Percentiles rank a stretch among this genome's conserved stretches.
These are phyloP conservation scores for Aspergillus wentii DNA, from an alignment of 495 filamentous ascomycete species.

Conservation along the genomic window DNA sequence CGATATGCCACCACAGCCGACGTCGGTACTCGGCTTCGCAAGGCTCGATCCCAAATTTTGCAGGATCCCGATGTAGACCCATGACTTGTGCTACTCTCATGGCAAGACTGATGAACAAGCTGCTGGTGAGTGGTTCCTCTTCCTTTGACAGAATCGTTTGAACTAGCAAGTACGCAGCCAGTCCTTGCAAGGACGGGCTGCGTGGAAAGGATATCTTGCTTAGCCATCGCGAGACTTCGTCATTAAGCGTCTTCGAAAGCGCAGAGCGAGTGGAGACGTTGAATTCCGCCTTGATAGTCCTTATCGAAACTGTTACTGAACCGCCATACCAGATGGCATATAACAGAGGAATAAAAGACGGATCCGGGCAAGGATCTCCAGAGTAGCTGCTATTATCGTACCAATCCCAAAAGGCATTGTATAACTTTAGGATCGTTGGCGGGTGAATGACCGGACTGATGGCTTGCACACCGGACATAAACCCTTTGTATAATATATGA, in stretches of 20 bases:
- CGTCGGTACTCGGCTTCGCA: conserved; percentile 66
- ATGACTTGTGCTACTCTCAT: conserved; percentile 68
- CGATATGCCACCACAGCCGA: conserved; percentile 69
- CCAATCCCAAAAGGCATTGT: conserved; percentile 45
- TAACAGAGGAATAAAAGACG: conserved; percentile 40
- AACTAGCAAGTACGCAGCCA: conserved; percentile 41
- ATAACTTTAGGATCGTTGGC: conserved; percentile 37
- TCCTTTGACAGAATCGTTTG: conserved; percentile 45
- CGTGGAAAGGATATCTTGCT: conserved; percentile 42
- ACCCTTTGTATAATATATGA: conserved; percentile 42
- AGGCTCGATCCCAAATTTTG: conserved; percentile 57
- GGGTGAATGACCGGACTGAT: conserved; percentile 43
- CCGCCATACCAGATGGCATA: conserved; percentile 47
- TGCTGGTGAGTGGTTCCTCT: conserved; percentile 44
- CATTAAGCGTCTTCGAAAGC: conserved; percentile 34
- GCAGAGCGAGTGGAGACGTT: conserved; percentile 27
- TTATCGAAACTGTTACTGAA: conserved; percentile 40
- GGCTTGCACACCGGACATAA: conserved; percentile 44
- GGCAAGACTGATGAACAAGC: conserved; percentile 48
- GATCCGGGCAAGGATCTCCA: conserved; percentile 35
- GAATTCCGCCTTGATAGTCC: conserved; percentile 41
- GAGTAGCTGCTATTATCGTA: conserved; percentile 43
- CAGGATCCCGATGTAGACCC: conserved; percentile 68
- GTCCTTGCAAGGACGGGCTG: conserved; percentile 38
- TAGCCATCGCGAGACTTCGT: conserved; percentile 39